Conservation (phyloP, 2,329 filamentous ascomycete species). For the Aspergillus sp. region DNA sequence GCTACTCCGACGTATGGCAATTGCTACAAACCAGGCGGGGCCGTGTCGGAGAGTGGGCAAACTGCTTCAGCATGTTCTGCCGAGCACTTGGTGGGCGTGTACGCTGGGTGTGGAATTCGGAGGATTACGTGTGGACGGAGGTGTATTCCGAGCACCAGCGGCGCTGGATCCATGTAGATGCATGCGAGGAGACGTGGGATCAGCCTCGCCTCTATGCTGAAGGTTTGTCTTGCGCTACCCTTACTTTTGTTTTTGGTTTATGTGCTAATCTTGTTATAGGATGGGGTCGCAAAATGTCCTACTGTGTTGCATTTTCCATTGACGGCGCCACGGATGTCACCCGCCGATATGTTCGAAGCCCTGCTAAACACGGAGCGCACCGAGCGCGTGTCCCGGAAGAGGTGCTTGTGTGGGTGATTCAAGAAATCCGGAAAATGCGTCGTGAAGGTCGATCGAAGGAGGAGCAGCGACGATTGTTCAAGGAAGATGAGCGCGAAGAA, state of each 20-base stretch:
- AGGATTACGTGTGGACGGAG: slow-evolving; percentile 97
- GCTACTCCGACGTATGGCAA: slow-evolving; percentile 94
- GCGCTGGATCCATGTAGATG: slow-evolving; percentile 95
- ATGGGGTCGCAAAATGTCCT: slow-evolving; percentile 95
- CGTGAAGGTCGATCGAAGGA: slow-evolving; percentile 77
- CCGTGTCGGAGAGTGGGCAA: slow-evolving; percentile 92
- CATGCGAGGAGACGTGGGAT: slow-evolving; percentile 93
- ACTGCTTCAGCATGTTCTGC: slow-evolving; percentile 98
- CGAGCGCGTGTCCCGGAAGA: slow-evolving; percentile 82
- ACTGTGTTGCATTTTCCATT: slow-evolving; percentile 94
- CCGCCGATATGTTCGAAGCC: slow-evolving; percentile 60
- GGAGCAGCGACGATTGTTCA: slow-evolving; percentile 57
- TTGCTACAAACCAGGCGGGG: slow-evolving; percentile 82
- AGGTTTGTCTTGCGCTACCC: slow-evolving; percentile 50
- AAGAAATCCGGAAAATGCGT: slow-evolving; percentile 84
- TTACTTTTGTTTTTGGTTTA: background rate
- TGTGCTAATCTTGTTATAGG: slow-evolving; percentile 46
- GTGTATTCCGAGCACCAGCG: slow-evolving; percentile 92
- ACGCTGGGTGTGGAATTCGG: slow-evolving; percentile 97
- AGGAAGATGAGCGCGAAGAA: slow-evolving; percentile 52
- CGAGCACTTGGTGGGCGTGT: slow-evolving; percentile 86
- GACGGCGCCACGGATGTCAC: slow-evolving; percentile 73
- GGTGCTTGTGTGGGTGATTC: slow-evolving; percentile 84
- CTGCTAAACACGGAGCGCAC: slow-evolving; percentile 62
- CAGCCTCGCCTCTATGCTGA: slow-evolving; percentile 89